A percentile compares a stretch with the other conserved stretches of the same genome.
Evolutionary conservation across 176 grass and related monocot species (phyloP).

Genomic region (Juncus inflexus): DNA sequence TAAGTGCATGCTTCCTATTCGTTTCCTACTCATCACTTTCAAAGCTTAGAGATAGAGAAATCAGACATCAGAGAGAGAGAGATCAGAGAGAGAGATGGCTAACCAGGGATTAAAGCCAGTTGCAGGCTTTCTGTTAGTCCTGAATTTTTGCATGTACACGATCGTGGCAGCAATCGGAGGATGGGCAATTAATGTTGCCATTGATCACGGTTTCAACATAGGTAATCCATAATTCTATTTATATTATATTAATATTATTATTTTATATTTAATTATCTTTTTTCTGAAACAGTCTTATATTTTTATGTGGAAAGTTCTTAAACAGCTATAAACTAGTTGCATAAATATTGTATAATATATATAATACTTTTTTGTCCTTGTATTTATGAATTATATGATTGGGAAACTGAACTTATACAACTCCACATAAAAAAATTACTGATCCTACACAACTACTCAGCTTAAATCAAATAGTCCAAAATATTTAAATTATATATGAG

Average conservation of each 20-base stretch:
- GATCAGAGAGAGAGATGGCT: slow-evolving; percentile 41
- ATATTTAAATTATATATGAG: neutral
- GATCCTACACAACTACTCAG: too few species aligned
- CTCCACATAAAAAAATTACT: too few species aligned
- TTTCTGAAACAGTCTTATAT: too few species aligned
- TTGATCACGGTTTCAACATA: slow-evolving; percentile 68
- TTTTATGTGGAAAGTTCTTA: too few species aligned
- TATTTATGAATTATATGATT: too few species aligned
- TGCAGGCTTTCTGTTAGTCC: slow-evolving; percentile 55
- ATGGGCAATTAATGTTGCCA: slow-evolving; percentile 84
- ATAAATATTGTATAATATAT: too few species aligned
- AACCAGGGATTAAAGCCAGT: slow-evolving; percentile 42
- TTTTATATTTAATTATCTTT: too few species aligned
- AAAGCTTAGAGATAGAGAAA: slow-evolving; percentile 11
- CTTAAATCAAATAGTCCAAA: neutral
- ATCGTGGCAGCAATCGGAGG: slow-evolving; percentile 75
- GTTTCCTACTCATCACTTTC: neutral
- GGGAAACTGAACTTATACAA: too few species aligned
- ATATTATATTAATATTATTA: neutral
- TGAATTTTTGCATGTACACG: slow-evolving; percentile 92
- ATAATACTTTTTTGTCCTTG: neutral
- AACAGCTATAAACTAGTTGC: too few species aligned
- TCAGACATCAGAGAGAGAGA: slow-evolving; percentile 5
- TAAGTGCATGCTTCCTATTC: slow-evolving; percentile 31
- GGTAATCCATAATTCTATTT: slow-evolving; percentile 27